Percentiles rank a stretch among this genome's conserved stretches.
These are phyloP conservation scores for Populus pruinosa DNA, from an alignment of 345 rosid species.

Conservation along the genomic window DNA sequence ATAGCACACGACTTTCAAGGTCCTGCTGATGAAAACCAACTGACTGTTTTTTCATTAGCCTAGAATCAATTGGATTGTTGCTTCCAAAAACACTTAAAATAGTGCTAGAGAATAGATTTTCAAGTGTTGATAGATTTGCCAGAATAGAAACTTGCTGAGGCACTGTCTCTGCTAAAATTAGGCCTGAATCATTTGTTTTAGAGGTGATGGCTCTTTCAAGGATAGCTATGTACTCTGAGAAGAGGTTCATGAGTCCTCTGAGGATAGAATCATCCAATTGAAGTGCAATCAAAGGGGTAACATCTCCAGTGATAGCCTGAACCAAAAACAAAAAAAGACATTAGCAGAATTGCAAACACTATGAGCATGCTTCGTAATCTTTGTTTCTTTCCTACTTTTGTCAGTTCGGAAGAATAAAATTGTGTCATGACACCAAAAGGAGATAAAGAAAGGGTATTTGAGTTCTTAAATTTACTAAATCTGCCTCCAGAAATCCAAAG, in stretches of 20 bases:
- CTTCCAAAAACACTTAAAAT: conserved; percentile 28
- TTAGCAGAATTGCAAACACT: neutral
- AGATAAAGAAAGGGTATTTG: neutral
- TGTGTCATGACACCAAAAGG: neutral
- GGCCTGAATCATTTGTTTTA: conserved; percentile 21
- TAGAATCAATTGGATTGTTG: conserved; percentile 10
- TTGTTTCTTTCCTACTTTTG: neutral
- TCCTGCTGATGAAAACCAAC: conserved; percentile 26
- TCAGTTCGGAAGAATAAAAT: neutral
- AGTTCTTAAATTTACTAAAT: neutral
- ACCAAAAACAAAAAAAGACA: conserved; percentile 5
- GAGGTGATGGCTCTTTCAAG: conserved; percentile 38
- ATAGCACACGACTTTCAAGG: conserved; percentile 23
- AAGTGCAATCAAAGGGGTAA: conserved; percentile 39
- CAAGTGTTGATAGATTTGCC: conserved; percentile 45
- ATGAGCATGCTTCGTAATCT: conserved; percentile 1
- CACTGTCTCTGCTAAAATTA: conserved; percentile 33
- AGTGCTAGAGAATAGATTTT: conserved; percentile 31
- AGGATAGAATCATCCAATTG: conserved; percentile 47
- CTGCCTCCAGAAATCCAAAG: neutral
- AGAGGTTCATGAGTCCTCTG: conserved; percentile 41
- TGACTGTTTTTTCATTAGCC: conserved; percentile 12
- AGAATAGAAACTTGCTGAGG: conserved; percentile 46
- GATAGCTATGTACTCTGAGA: conserved; percentile 38
- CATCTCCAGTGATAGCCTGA: conserved; percentile 43